Base-by-base conservation (phyloP, 345 rosid genomes). In the Dimocarpus longan region DNA sequence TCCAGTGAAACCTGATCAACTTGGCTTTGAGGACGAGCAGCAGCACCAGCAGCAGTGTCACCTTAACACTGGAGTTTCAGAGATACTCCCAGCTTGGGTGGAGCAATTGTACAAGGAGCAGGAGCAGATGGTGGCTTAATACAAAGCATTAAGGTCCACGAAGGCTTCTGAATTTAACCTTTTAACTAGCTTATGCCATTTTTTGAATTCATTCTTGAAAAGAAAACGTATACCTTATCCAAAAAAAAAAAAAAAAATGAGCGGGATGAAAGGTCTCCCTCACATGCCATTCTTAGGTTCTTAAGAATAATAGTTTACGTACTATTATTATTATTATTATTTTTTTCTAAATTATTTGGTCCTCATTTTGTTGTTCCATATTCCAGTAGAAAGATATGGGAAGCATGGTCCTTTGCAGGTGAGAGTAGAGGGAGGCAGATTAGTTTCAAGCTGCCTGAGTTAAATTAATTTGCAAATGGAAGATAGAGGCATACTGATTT, bases 81-180 rank as follows among this genome's bases (percentile, higher is more conserved):
- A 90, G 82, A 69, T 68, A 50, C 85, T 80, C 43, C 90, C 95
- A 7, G 86, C 91, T 66, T 88, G 93, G 97, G 87, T 85, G 90
- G 98, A 92, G 84, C 96, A 93, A 75, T 65, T 91, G 73, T 90
- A 89, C 84, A 88, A 84, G 80, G 97, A 93, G 82, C 92, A 91
- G 85, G 90, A 95, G 87, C 97, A 89, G 83, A 82, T 90, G 80
- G 93, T 93, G 79, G 96, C 94, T 56, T 94, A 81, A 83, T 76
- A 70, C 18, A 76, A 70, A 76, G 24, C 37, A 65, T 50, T 66
- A 81, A 74, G 82, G 79, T n/a, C 72, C 21, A 16, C 21, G 37
- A 26, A n/a, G 74, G 54, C 69, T 69, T 80, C 66, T 60, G n/a
- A 46, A 68, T 50, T 82, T 82, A 84, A 79, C 84, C 67, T 56